These are phyloP conservation scores for Rhynchospora tenuis DNA, from an alignment of 176 grass and related monocot species.

Conservation along the genomic window DNA sequence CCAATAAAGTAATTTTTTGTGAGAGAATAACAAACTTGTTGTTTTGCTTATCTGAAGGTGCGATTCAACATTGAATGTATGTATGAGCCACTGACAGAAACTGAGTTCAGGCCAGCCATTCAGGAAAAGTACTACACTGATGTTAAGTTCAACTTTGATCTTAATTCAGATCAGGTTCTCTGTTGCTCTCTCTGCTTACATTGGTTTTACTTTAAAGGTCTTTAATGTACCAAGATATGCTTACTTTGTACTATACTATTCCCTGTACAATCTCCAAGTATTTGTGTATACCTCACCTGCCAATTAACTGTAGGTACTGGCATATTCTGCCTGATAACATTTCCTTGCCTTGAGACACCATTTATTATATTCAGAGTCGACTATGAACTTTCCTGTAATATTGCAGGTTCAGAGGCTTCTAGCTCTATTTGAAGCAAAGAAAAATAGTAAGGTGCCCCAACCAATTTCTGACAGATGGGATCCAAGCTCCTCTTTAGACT, in stretches of 20 bases:
- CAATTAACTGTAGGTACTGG: background rate
- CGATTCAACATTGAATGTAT: slow-evolving; percentile 53
- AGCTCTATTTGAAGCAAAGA: slow-evolving; percentile 7
- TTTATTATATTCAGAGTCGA: background rate
- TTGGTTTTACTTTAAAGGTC: background rate
- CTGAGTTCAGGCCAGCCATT: slow-evolving; percentile 55
- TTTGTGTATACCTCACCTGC: background rate
- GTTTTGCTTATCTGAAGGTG: slow-evolving; percentile 29
- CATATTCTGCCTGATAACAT: background rate
- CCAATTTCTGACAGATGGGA: background rate
- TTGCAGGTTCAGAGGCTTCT: slow-evolving; percentile 9
- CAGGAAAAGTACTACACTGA: slow-evolving; percentile 42
- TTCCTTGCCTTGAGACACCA: background rate
- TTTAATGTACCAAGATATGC: background rate
- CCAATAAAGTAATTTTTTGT: background rate
- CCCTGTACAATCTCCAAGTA: background rate
- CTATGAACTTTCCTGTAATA: background rate
- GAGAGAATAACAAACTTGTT: slow-evolving; percentile 11
- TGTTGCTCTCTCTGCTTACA: background rate
- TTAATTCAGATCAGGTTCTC: slow-evolving; percentile 53
- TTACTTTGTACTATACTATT: background rate
- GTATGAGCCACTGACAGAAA: slow-evolving; percentile 50
- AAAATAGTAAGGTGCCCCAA: background rate
- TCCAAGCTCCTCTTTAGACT: background rate
- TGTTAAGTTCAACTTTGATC: slow-evolving; percentile 56